Percentiles rank a stretch among this genome's conserved stretches.
Evolutionary conservation across 345 rosid species (phyloP).

Genomic region (Luvunga scandens): DNA sequence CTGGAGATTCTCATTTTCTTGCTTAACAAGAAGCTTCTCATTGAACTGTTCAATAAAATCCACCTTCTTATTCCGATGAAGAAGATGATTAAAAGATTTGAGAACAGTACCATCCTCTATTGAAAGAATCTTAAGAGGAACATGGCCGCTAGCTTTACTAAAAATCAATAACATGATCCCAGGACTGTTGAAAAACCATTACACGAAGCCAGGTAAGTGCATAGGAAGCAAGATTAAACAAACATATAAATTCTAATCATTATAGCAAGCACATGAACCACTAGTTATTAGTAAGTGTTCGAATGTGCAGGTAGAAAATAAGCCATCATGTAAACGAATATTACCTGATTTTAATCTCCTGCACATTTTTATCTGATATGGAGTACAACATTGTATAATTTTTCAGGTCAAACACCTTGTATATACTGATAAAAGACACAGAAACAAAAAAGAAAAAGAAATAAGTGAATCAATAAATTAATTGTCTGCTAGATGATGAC

Average conservation of each 20-base stretch:
- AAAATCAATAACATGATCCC: slow-evolving; percentile 58
- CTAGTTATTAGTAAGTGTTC: not conserved
- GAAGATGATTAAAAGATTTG: slow-evolving; percentile 54
- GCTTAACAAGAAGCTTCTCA: slow-evolving; percentile 66
- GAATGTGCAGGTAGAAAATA: not conserved
- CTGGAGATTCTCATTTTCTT: slow-evolving; percentile 60
- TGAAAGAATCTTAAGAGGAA: slow-evolving; percentile 54
- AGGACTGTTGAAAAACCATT: slow-evolving; percentile 36
- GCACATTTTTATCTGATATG: slow-evolving; percentile 47
- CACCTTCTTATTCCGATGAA: slow-evolving; percentile 61
- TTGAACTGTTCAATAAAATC: slow-evolving; percentile 64
- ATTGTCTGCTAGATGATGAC: not conserved
- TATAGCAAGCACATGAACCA: not conserved
- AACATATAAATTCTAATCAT: not conserved
- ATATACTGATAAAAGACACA: slow-evolving; percentile 33
- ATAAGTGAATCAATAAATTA: slow-evolving; percentile 9
- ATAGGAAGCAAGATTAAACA: not conserved
- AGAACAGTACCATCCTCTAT: slow-evolving; percentile 63
- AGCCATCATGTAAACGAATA: not conserved
- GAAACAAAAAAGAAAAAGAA: not conserved
- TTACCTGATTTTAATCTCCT: slow-evolving; percentile 60
- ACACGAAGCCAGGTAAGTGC: not conserved
- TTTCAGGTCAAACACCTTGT: slow-evolving; percentile 61
- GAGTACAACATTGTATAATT: slow-evolving; percentile 56
- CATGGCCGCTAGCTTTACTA: slow-evolving; percentile 36